A percentile compares a stretch with the other conserved stretches of the same genome.
These are phyloP conservation scores for Entelexis sorbosivorans DNA, from an alignment of 1,139 yeast genomes.

Conservation along the genomic window DNA sequence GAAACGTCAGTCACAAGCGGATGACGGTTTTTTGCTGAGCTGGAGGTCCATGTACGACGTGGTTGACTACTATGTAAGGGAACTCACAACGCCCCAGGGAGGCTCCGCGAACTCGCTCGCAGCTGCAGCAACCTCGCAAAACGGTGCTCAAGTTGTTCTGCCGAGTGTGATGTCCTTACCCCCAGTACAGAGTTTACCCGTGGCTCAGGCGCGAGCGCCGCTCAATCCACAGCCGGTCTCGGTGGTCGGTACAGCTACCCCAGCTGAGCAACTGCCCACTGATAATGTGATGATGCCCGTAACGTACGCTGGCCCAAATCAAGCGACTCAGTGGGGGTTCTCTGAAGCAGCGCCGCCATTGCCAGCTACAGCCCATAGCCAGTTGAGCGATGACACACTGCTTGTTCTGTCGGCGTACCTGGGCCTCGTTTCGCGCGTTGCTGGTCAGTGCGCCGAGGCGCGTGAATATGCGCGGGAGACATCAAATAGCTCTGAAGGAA, in stretches of 20 bases:
- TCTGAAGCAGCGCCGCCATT: not conserved
- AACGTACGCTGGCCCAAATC: not conserved
- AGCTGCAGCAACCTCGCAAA: not conserved
- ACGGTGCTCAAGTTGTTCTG: not conserved
- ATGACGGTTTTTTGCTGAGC: conserved; percentile 26
- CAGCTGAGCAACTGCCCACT: not conserved
- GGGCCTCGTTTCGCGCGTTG: conserved; percentile 42
- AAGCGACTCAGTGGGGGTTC: not conserved
- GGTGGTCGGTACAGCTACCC: not conserved
- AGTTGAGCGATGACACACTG: conserved; percentile 72
- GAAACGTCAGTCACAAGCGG: conserved; percentile 30
- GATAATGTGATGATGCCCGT: not conserved
- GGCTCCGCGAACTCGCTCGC: not conserved
- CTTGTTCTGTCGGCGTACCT: conserved; percentile 65
- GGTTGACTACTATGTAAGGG: conserved; percentile 44
- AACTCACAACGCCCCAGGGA: conserved; percentile 29
- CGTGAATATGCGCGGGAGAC: conserved; percentile 14
- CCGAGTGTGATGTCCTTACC: conserved; percentile 17
- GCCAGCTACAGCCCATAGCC: conserved; percentile 5
- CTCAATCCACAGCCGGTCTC: not conserved
- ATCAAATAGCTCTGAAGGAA: not conserved
- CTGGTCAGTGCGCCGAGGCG: conserved; percentile 36
- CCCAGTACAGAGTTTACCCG: not conserved
- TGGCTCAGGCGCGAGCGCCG: not conserved
- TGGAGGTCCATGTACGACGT: conserved; percentile 52